These are phyloP conservation scores for Dothideomycetidae sp. DNA, from an alignment of 2,329 filamentous ascomycete species.

Conservation along the genomic window DNA sequence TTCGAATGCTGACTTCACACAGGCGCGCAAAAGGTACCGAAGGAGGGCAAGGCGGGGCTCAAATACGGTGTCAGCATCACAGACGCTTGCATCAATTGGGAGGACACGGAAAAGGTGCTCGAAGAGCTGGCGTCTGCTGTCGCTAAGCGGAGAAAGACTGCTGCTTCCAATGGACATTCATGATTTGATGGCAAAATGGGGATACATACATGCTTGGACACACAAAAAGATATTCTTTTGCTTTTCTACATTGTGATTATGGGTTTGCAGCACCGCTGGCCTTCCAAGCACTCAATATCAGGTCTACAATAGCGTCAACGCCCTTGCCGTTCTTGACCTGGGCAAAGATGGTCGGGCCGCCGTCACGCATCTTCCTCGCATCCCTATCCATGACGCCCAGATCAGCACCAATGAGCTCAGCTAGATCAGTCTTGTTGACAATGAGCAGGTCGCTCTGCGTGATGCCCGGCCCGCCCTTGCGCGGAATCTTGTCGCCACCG, in stretches of 20 bases:
- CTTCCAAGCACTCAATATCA: slow-evolving; percentile 88
- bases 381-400: slow-evolving; percentile 88
- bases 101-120: slow-evolving; percentile 70
- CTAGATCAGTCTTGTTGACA: slow-evolving; percentile 95
- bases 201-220: neutral
- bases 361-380: slow-evolving; percentile 83
- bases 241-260: neutral
- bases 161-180: slow-evolving; percentile 8
- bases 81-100: slow-evolving; percentile 91
- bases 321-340: slow-evolving; percentile 89
- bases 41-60: slow-evolving; percentile 69
- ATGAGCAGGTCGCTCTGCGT: slow-evolving; percentile 88
- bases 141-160: slow-evolving; percentile 49
- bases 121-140: slow-evolving; percentile 68
- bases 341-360: slow-evolving; percentile 87
- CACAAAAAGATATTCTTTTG: too few species aligned
- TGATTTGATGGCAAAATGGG: neutral
- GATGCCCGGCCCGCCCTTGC: slow-evolving; percentile 93
- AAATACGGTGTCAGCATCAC: slow-evolving; percentile 95
- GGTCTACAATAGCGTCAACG: slow-evolving; percentile 70
- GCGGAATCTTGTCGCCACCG: slow-evolving; percentile 89
- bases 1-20: slow-evolving; percentile 9
- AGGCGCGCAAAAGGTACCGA: slow-evolving; percentile 82
- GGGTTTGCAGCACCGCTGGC: slow-evolving; percentile 55
- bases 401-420: slow-evolving; percentile 80